A percentile compares a stretch with the other conserved stretches of the same genome.
Conservation (phyloP, 176 grass and related monocot species). For the Metroxylon sagu region DNA sequence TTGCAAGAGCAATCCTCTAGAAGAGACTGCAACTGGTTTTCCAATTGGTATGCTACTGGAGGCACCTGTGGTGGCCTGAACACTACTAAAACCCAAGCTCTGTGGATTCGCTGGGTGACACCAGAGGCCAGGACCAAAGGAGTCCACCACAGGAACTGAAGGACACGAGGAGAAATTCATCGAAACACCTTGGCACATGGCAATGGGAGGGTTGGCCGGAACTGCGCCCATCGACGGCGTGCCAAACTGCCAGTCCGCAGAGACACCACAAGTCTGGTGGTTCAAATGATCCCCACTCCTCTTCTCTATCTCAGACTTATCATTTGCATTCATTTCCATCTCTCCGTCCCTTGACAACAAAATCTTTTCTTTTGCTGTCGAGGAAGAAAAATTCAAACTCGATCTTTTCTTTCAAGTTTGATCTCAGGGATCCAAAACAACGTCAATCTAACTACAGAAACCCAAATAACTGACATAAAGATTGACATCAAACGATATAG, state of each 20-base stretch:
- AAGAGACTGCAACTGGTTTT: slow-evolving; percentile 7
- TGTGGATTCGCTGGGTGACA: neutral
- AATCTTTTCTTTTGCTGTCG: too few relatives aligned
- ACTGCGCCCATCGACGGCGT: neutral
- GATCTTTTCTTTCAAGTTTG: neutral
- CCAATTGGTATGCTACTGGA: neutral
- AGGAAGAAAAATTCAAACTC: neutral
- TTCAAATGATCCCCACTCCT: neutral
- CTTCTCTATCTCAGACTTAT: slow-evolving; percentile 9
- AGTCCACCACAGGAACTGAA: slow-evolving; percentile 2
- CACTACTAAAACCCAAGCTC: neutral
- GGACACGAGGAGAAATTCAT: neutral
- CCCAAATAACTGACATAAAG: too few relatives aligned
- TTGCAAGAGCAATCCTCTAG: slow-evolving; percentile 3
- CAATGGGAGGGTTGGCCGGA: neutral
- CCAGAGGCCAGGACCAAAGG: neutral
- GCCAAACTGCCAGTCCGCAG: slow-evolving; percentile 9
- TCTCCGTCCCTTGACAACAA: neutral
- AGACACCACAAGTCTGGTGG: neutral
- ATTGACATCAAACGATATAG: too few relatives aligned
- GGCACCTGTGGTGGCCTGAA: neutral
- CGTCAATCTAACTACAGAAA: too few relatives aligned
- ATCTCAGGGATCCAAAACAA: too few relatives aligned
- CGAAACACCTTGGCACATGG: neutral
- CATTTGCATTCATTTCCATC: slow-evolving; percentile 6